Evolutionary conservation across 176 grass and related monocot genomes (phyloP).

Genomic region (Zizania latifolia): DNA sequence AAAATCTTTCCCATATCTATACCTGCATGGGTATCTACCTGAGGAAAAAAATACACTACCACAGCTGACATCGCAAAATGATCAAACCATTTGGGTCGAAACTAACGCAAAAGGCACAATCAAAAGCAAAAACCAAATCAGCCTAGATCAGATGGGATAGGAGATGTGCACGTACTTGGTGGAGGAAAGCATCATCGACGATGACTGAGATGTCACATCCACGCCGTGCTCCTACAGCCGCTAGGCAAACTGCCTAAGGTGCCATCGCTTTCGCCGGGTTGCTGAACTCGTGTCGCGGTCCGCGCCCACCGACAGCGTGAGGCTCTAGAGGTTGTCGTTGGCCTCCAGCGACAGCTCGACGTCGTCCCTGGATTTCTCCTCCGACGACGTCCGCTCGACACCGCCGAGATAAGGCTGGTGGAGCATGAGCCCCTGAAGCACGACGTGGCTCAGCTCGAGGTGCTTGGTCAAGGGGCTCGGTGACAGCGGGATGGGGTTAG

Average conservation of each 20-base stretch:
- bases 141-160: too few species aligned
- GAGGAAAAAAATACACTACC: too few species aligned
- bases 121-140: too few species aligned
- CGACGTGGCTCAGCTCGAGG: constrained; percentile 12
- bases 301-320: constrained; percentile 50
- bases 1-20: too few species aligned
- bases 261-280: constrained; percentile 40
- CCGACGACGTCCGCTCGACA: constrained; percentile 58
- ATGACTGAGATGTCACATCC: too few species aligned
- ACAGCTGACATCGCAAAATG: too few species aligned
- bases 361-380: constrained; percentile 52
- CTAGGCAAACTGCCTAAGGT: constrained; percentile 15
- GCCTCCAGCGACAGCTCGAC: constrained; percentile 49
- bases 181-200: too few species aligned
- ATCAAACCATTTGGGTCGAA: too few species aligned
- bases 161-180: too few species aligned
- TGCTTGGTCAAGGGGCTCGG: constrained; percentile 37
- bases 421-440: constrained; percentile 39
- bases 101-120: too few species aligned
- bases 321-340: constrained; percentile 66
- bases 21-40: too few species aligned
- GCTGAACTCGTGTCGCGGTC: constrained; percentile 66
- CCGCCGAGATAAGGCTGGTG: constrained; percentile 88
- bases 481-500: background rate
- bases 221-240: constrained; percentile 45